Base-by-base conservation (phyloP, 495 filamentous ascomycete genomes). In the Podospora australis region DNA sequence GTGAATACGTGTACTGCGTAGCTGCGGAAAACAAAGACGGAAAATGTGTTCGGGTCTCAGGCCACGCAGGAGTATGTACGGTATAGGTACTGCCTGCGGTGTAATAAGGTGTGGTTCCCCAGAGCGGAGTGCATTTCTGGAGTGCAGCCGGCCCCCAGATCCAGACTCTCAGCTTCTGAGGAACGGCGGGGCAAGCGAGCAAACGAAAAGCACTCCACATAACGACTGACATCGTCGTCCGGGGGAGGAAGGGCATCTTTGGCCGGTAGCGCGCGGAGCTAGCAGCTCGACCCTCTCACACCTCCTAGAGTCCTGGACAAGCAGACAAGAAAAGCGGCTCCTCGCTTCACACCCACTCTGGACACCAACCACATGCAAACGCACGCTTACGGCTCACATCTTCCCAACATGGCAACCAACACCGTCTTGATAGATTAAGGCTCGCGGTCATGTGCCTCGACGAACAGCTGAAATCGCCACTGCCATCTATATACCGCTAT, bases 381-480 rank as follows among this genome's bases (percentile, higher is more conserved):
- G 25, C 23, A 7, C 41, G 16, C 39, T 17, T 32, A 43, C 21
- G 40, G 39, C 34, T 41, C 22, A 32, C 14, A 19, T 20, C 20
- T 41, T 46, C 35, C 43, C 23, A 46, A 46, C 43, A 35, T 34
- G 36, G 36, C 14, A 39, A 17, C 41, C 30, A 44, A 23, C 20
- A 39, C 29, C 29, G 38, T 44, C 41, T 32, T 49, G 57, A 61
- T 52, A n/a, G n/a, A 60, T 56, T 58, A 56, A 50, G 43, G 6
- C 43, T 29, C 23, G 20, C 30, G 44, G 58, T 57, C 60, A 61
- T 60, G 53, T 58, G 58, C 53, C 48, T 41, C 22, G 25, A 14
- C 28, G 29, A 16, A n/a, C 26, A 41, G 50, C 51, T 53, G 41
- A 38, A 58, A n/a, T 60, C 43, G 53, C 60, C 60, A 56, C 55